These are phyloP conservation scores for Heliamphora exappendiculata DNA, from an alignment of 148 eudicot genomes.

Conservation along the genomic window DNA sequence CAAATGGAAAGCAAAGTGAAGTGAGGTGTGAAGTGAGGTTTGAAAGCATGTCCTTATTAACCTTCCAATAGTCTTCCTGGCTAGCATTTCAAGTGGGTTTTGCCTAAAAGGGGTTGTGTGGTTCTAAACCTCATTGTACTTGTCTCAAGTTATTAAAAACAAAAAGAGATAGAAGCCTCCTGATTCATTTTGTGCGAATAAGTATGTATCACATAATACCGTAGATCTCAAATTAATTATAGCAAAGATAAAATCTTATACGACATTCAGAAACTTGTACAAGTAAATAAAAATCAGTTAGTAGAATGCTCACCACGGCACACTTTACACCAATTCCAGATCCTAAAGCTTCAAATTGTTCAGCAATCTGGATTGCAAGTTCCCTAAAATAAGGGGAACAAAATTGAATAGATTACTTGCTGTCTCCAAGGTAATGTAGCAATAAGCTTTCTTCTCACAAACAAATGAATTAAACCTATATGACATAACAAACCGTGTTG, in stretches of 20 bases:
- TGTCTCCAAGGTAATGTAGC: neutral
- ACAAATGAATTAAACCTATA: neutral
- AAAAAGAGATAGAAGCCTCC: too few species aligned
- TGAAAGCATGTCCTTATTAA: too few species aligned
- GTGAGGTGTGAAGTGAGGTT: too few species aligned
- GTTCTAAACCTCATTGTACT: too few species aligned
- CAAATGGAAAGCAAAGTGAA: too few species aligned
- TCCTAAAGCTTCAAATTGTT: conserved; percentile 91
- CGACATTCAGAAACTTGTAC: neutral
- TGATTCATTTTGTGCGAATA: too few species aligned
- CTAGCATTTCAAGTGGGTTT: too few species aligned
- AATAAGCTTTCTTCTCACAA: neutral
- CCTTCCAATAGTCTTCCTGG: too few species aligned
- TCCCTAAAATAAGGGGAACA: conserved; percentile 39
- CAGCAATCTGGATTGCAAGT: conserved; percentile 89
- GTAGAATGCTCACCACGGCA: conserved; percentile 66
- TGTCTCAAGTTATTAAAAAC: too few species aligned
- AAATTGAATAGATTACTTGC: neutral
- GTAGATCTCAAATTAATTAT: too few species aligned
- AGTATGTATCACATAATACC: too few species aligned
- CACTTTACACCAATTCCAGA: conserved; percentile 68
- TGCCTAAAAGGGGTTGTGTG: too few species aligned
- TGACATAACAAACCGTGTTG: conserved; percentile 51
- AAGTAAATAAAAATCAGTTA: neutral
- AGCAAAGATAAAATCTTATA: neutral